phyloP scores from a whole-genome alignment of 805 yeast species.

The Ogataea nakhonphanomensis region DNA sequence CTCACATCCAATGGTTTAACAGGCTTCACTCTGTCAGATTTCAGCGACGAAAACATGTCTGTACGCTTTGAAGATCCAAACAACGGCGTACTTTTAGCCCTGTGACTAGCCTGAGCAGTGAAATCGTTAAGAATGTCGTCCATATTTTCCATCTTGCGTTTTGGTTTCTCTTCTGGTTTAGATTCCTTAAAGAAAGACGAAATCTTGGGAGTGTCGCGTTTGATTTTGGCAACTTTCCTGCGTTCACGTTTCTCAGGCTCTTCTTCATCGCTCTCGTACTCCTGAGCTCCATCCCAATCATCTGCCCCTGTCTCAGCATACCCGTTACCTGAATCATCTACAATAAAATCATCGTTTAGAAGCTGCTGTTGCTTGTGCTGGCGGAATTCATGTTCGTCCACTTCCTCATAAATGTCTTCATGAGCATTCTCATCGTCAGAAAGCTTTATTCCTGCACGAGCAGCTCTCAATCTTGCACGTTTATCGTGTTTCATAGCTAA shows the following conservation, averaged over 20 bases:
- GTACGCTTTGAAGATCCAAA: conserved; percentile 19
- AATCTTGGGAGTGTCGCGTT: conserved; percentile 29
- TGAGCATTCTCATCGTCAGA: conserved; percentile 36
- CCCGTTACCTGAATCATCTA: conserved; percentile 91
- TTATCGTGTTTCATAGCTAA: conserved; percentile 9
- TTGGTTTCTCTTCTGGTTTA: conserved; percentile 22
- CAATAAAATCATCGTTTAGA: conserved; percentile 87
- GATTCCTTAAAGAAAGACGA: conserved; percentile 49
- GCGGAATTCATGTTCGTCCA: conserved; percentile 76
- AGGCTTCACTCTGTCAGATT: conserved; percentile 15
- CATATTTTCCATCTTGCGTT: conserved; percentile 47
- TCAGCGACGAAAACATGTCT: conserved; percentile 30
- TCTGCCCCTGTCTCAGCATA: conserved; percentile 92
- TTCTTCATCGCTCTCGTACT: conserved; percentile 55
- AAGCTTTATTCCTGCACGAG: conserved; percentile 57
- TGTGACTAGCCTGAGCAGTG: conserved; percentile 27
- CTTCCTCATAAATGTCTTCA: conserved; percentile 78
- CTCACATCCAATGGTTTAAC: conserved; percentile 23
- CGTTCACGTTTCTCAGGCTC: conserved; percentile 31
- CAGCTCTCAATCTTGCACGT: conserved; percentile 57
- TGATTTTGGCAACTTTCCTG: conserved; percentile 36
- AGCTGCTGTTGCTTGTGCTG: conserved; percentile 75
- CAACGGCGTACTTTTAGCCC: conserved; percentile 21
- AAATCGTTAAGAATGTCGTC: conserved; percentile 70
- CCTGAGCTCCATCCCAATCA: conserved; percentile 69